Base-by-base conservation (phyloP, 495 filamentous ascomycete species). In the Penicillium alfredii region DNA sequence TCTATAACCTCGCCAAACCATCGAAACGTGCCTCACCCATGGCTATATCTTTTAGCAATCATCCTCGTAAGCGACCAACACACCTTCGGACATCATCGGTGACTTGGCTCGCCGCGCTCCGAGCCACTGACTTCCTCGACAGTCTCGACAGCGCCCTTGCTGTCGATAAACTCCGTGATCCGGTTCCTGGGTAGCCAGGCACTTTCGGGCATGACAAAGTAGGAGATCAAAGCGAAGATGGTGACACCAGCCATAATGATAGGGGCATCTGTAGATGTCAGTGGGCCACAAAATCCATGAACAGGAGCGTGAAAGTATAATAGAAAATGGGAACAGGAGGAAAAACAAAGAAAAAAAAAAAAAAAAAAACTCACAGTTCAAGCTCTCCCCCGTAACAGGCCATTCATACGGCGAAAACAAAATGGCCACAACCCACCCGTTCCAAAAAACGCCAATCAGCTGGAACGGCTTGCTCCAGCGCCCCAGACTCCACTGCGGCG, bases 241-340 rank as follows among this genome's bases (percentile, higher is more conserved):
- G 68, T 72, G 0, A 72, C 65, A n/a, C 44, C 60, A 25, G 46
- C 64, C 66, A 72, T 71, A 30, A 72, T 72, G 16, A 72, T 65
- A 0, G 67, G 67, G 2, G 68, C 66, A 35, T 72, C 68, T 72
- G 33, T 3, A 30, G 19, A 16, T 2, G 7, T 49, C 38, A 46
- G 34, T 24, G n/a, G 3, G 2, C 12, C 12, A 8, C 20, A 22
- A 37, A 19, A 1, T 8, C 16, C 2, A 12, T 10, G 34, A 7
- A 18, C 1, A 34, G 12, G n/a, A n/a, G n/a, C n/a, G n/a, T n/a
- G n/a, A n/a, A n/a, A n/a, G n/a, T n/a, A n/a, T n/a, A n/a, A n/a
- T n/a, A n/a, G n/a, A n/a, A n/a, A n/a, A n/a, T n/a, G n/a, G n/a
- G n/a, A n/a, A n/a, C n/a, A n/a, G n/a, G n/a, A n/a, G n/a, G n/a